A percentile compares a stretch with the other conserved stretches of the same genome.
Conservation (phyloP, 2,329 filamentous ascomycete species). For the Cercospora sp. region DNA sequence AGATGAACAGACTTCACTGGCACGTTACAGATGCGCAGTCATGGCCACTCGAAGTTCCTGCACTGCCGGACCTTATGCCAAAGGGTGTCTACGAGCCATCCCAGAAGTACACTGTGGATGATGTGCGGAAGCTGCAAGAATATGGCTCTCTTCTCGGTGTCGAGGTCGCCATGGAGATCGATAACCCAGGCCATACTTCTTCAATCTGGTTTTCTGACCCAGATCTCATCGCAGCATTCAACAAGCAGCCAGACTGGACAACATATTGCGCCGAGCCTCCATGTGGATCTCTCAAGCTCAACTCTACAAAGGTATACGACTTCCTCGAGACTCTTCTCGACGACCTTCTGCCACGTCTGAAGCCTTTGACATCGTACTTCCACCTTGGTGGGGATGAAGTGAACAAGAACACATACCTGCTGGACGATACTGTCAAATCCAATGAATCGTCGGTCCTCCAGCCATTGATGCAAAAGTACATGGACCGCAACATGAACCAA, state of each 20-base stretch:
- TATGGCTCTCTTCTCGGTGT: slow-evolving; percentile 70
- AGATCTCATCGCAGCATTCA: slow-evolving; percentile 67
- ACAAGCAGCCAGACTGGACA: slow-evolving; percentile 55
- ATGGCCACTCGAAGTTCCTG: slow-evolving; percentile 79
- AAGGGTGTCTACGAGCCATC: slow-evolving; percentile 72
- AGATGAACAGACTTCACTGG: slow-evolving; percentile 79
- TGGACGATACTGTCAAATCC: slow-evolving; percentile 71
- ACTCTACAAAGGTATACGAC: slow-evolving; percentile 65
- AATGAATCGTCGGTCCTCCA: slow-evolving; percentile 65
- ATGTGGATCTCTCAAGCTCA: slow-evolving; percentile 70
- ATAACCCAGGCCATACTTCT: slow-evolving; percentile 78
- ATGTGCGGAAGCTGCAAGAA: slow-evolving; percentile 66
- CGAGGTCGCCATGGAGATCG: slow-evolving; percentile 72
- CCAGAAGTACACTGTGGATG: slow-evolving; percentile 65
- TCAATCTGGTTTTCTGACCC: slow-evolving; percentile 66
- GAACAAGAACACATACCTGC: slow-evolving; percentile 70
- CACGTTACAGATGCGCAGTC: slow-evolving; percentile 82
- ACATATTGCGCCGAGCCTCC: slow-evolving; percentile 57
- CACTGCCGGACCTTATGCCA: slow-evolving; percentile 68
- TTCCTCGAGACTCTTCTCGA: slow-evolving; percentile 72
- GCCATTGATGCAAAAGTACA: slow-evolving; percentile 75
- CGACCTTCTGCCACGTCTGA: slow-evolving; percentile 73
- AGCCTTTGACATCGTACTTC: slow-evolving; percentile 71
- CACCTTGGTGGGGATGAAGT: slow-evolving; percentile 89
- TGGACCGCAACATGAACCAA: slow-evolving; percentile 68